These are phyloP conservation scores for Alternaria ethzedia DNA, from an alignment of 2,329 filamentous ascomycete genomes.

Conservation along the genomic window DNA sequence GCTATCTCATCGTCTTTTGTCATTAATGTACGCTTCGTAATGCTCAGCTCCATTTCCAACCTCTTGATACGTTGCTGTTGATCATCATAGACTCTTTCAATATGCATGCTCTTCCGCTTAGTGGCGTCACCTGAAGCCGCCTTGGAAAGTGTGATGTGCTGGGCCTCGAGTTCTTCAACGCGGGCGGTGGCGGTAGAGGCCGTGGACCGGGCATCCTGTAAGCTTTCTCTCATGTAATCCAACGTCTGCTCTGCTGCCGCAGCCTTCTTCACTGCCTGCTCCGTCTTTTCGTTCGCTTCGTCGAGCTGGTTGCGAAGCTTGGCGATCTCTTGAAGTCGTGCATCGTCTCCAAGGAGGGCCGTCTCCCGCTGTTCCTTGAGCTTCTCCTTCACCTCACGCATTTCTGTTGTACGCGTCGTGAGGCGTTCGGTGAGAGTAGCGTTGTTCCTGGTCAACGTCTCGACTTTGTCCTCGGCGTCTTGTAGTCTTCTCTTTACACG, in stretches of 20 bases:
- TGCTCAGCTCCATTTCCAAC: conserved; percentile 15
- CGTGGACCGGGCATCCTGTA: conserved; percentile 48
- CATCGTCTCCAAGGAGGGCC: conserved; percentile 28
- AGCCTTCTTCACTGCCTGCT: conserved; percentile 40
- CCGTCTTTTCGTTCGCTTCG: conserved; percentile 20
- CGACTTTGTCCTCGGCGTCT: conserved; percentile 19
- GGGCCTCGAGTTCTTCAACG: conserved; percentile 17
- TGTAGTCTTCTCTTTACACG: conserved; percentile 25
- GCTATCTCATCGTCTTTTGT: conserved; percentile 33
- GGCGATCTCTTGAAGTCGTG: conserved; percentile 30
- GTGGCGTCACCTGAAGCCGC: conserved; percentile 25
- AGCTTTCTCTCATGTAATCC: conserved; percentile 64
- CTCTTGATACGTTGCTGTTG: conserved; percentile 11
- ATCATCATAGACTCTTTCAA: conserved; percentile 18
- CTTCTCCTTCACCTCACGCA: conserved; percentile 14
- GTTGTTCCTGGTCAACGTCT: conserved; percentile 18
- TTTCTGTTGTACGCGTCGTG: conserved; percentile 18
- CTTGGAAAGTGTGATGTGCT: conserved; percentile 20
- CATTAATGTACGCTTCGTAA: conserved; percentile 20
- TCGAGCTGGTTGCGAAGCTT: conserved; percentile 31
- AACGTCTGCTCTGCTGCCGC: conserved; percentile 52
- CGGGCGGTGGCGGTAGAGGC: conserved; percentile 16
- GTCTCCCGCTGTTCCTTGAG: conserved; percentile 27
- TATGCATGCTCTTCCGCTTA: conserved; percentile 26
- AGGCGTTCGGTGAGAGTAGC: conserved; percentile 28